Evolutionary conservation across 208 protist species (phyloP).

Genomic region (Crithidia acanthocephali): DNA sequence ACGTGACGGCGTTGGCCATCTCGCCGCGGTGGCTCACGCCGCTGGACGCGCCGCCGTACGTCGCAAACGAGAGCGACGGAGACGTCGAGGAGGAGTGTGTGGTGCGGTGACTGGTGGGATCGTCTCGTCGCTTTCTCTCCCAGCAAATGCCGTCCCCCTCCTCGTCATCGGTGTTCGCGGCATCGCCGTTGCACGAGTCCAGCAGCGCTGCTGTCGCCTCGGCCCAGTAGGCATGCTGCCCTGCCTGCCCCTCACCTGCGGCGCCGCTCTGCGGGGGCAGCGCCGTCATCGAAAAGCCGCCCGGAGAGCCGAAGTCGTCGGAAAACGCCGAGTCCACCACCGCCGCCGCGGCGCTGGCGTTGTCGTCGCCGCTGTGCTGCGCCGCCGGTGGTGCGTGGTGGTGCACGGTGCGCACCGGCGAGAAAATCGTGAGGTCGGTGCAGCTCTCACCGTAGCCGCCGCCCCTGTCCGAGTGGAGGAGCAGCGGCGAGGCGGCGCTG

Average conservation of each 20-base stretch:
- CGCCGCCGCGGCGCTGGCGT: no score
- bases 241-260: neutral
- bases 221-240: neutral
- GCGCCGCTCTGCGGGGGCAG: neutral
- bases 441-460: neutral
- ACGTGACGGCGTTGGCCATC: constrained; percentile 9
- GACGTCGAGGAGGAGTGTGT: neutral
- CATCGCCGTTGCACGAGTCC: neutral
- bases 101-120: neutral
- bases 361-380: no score
- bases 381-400: neutral
- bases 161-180: neutral
- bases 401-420: neutral
- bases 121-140: neutral
- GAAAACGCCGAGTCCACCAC: neutral
- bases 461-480: no score
- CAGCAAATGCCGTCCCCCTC: neutral
- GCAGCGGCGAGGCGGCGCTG: neutral
- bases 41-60: neutral
- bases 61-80: neutral
- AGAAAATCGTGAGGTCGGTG: constrained; percentile 14
- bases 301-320: constrained; percentile 2
- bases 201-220: neutral
- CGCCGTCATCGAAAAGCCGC: constrained; percentile 9
- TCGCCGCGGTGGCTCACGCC: neutral